Percentiles rank a stretch among this genome's conserved stretches.
Conservation (phyloP, 345 rosid genomes). For the Noccaea bulbosa region DNA sequence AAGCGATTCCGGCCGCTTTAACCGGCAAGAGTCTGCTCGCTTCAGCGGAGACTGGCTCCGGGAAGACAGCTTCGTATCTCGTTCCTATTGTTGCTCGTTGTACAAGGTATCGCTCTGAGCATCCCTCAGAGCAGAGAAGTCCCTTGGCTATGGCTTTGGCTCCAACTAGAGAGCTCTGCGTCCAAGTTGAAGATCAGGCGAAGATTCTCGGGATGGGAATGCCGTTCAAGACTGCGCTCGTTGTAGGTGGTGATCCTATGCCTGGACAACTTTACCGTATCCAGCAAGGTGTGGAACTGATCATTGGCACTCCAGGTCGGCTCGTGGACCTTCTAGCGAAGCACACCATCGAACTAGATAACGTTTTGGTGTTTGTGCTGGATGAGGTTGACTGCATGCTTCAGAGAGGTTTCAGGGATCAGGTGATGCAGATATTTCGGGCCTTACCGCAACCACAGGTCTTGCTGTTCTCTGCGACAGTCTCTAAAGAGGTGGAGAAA, state of each 20-base stretch:
- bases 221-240: constrained; percentile 91
- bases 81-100: constrained; percentile 74
- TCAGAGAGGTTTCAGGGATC: constrained; percentile 85
- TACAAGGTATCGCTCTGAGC: constrained; percentile 47
- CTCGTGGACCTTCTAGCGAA: constrained; percentile 79
- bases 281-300: constrained; percentile 82
- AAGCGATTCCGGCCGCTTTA: constrained; percentile 83
- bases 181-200: constrained; percentile 92
- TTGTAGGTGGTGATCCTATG: constrained; percentile 89
- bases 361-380: constrained; percentile 57
- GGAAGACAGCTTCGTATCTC: constrained; percentile 89
- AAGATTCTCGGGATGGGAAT: constrained; percentile 89
- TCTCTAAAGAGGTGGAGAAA: constrained; percentile 70
- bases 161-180: constrained; percentile 90
- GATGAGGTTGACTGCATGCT: constrained; percentile 98
- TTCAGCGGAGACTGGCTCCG: constrained; percentile 86
- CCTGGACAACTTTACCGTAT: constrained; percentile 77
- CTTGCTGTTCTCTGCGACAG: constrained; percentile 83
- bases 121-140: constrained; percentile 44
- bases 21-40: constrained; percentile 69
- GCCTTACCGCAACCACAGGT: constrained; percentile 82
- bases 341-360: constrained; percentile 63
- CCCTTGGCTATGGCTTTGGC: constrained; percentile 74
- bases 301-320: constrained; percentile 88
- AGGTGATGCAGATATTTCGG: constrained; percentile 82